Evolutionary conservation across 148 eudicot genomes (phyloP).

Genomic region (Rhododendron williamsianum): DNA sequence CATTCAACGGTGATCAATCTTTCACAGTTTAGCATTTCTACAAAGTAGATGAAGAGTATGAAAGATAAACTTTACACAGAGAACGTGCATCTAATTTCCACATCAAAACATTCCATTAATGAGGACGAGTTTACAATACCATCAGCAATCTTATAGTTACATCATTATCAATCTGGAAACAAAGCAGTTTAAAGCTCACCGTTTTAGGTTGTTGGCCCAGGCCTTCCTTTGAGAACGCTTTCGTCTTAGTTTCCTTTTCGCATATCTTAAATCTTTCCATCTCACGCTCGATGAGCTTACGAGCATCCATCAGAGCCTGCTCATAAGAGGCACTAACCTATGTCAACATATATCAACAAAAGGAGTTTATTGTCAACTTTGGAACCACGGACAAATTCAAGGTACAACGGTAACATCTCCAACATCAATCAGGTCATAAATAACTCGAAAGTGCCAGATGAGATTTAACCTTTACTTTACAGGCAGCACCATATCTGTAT

Average conservation of each 20-base stretch:
- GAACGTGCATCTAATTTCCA: not conserved
- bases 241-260: constrained; percentile 98
- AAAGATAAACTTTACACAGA: not conserved
- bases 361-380: constrained; percentile 37
- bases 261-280: constrained; percentile 99
- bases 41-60: not conserved
- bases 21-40: not conserved
- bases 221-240: constrained; percentile 99
- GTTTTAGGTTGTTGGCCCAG: constrained; percentile 98
- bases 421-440: constrained; percentile 1
- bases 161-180: not conserved
- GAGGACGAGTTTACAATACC: not conserved
- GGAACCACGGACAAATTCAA: not conserved
- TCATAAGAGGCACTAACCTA: constrained; percentile 99
- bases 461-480: not conserved
- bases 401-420: not conserved
- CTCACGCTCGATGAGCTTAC: constrained; percentile 94
- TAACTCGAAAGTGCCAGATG: constrained; percentile 4
- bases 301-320: constrained; percentile 98
- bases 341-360: constrained; percentile 56
- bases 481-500: not conserved
- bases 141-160: not conserved
- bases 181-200: constrained; percentile 35
- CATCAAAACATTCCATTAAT: not conserved
- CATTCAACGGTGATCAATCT: not conserved